Conservation (phyloP, 2,329 filamentous ascomycete genomes). For the Phialocephala sp. region DNA sequence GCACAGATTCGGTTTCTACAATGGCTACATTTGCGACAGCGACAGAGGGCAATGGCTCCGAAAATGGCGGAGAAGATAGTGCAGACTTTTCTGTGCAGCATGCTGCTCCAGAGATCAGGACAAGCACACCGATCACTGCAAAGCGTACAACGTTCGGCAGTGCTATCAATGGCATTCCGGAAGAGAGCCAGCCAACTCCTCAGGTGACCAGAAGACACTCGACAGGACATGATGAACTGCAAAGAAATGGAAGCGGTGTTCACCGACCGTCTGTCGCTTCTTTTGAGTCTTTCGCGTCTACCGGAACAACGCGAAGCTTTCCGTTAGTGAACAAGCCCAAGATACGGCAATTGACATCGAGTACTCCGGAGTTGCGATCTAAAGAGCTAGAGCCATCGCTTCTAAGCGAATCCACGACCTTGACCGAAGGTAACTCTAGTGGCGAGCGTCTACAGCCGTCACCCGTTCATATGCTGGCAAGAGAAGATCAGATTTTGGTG, state of each 20-base stretch:
- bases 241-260: constrained; percentile 24
- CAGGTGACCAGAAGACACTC: constrained; percentile 27
- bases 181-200: constrained; percentile 18
- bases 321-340: constrained; percentile 62
- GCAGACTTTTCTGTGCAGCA: constrained; percentile 46
- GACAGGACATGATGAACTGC: constrained; percentile 24
- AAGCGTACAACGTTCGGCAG: constrained; percentile 42
- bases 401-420: constrained; percentile 30
- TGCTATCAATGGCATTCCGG: constrained; percentile 18
- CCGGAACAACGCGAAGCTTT: constrained; percentile 65
- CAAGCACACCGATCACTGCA: constrained; percentile 28
- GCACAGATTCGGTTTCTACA: constrained; percentile 65
- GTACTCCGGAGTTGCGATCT: constrained; percentile 19
- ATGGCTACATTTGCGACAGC: constrained; percentile 68
- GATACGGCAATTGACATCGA: constrained; percentile 23
- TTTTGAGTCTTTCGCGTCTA: constrained; percentile 47
- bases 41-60: constrained; percentile 53
- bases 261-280: constrained; percentile 65
- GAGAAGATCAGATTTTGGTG: constrained; percentile 64
- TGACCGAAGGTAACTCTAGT: constrained; percentile 25
- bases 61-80: constrained; percentile 47
- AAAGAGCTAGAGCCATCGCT: constrained; percentile 27
- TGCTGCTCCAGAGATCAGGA: constrained; percentile 8
- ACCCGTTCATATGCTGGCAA: constrained; percentile 41
- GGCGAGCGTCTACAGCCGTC: constrained; percentile 32